Conservation (phyloP, 345 rosid species). For the Excoecaria cochinchinensis region DNA sequence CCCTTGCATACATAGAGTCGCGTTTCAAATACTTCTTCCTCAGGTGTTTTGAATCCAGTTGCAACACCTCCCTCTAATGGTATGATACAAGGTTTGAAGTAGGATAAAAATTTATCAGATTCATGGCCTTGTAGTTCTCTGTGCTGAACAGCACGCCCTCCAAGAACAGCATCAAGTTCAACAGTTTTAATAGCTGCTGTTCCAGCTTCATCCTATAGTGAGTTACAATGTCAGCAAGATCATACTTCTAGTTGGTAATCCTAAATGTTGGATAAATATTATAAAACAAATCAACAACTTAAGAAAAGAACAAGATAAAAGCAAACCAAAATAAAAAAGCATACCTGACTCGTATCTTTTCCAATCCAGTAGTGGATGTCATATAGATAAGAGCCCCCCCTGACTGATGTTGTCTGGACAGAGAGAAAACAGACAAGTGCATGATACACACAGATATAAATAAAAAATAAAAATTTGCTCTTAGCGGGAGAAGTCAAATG, state of each 20-base stretch:
- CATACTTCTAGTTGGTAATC: slow-evolving; percentile 11
- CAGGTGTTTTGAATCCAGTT: slow-evolving; percentile 79
- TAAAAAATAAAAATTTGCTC: not conserved
- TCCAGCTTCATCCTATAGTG: slow-evolving; percentile 92
- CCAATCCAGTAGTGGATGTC: slow-evolving; percentile 99
- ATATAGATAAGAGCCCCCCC: slow-evolving; percentile 76
- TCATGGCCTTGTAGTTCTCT: slow-evolving; percentile 98
- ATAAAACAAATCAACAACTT: not conserved
- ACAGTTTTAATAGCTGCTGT: slow-evolving; percentile 96
- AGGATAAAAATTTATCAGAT: slow-evolving; percentile 93
- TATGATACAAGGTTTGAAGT: slow-evolving; percentile 93
- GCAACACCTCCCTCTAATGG: slow-evolving; percentile 98
- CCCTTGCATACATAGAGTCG: slow-evolving; percentile 87
- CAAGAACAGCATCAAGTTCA: slow-evolving; percentile 91
- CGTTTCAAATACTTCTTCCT: slow-evolving; percentile 87
- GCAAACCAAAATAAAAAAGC: slow-evolving; percentile 4
- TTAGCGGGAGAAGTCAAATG: not conserved
- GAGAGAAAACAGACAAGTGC: slow-evolving; percentile 14
- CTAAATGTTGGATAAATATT: slow-evolving; percentile 12
- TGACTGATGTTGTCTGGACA: slow-evolving; percentile 72
- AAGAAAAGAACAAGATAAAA: slow-evolving; percentile 6
- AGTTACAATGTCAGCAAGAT: slow-evolving; percentile 17
- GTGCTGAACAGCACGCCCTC: slow-evolving; percentile 99
- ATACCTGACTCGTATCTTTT: slow-evolving; percentile 94
- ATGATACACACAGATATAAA: slow-evolving; percentile 1